Evolutionary conservation across 2,329 filamentous ascomycete genomes (phyloP).

Genomic region (Claviceps sorghi): DNA sequence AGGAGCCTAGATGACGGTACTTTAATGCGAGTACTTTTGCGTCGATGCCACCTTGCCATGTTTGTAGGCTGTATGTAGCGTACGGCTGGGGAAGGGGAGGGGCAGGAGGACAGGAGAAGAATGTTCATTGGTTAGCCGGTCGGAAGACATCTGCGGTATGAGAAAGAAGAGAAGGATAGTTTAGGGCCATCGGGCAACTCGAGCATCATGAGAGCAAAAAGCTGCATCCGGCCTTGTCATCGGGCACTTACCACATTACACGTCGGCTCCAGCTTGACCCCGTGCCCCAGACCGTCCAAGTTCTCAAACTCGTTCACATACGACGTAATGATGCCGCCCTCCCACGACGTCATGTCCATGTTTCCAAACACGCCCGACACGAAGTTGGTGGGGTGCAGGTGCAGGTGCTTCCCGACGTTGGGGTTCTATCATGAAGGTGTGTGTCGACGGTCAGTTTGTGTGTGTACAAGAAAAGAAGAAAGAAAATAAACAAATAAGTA

Average conservation of each 20-base stretch:
- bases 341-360: constrained; percentile 51
- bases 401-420: constrained; percentile 68
- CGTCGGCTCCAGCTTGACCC: constrained; percentile 63
- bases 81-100: constrained; percentile 37
- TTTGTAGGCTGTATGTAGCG: constrained; percentile 43
- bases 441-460: not conserved
- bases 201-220: too few species aligned
- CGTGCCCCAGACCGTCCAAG: constrained; percentile 65
- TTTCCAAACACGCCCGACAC: constrained; percentile 51
- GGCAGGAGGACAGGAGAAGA: not conserved
- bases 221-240: too few species aligned
- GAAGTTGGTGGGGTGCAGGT: constrained; percentile 60
- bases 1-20: constrained; percentile 53
- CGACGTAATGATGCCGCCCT: constrained; percentile 63
- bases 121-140: too few species aligned
- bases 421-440: constrained; percentile 39
- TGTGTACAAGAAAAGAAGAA: too few species aligned
- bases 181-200: too few species aligned
- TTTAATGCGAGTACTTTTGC: constrained; percentile 59
- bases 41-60: constrained; percentile 54
- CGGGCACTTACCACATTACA: constrained; percentile 44
- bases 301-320: constrained; percentile 69
- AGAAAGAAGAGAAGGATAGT: not conserved
- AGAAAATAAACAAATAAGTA: too few species aligned
- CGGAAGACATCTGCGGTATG: too few species aligned